phyloP scores from a whole-genome alignment of 345 rosid species.

The Rhodamnia argentea region DNA sequence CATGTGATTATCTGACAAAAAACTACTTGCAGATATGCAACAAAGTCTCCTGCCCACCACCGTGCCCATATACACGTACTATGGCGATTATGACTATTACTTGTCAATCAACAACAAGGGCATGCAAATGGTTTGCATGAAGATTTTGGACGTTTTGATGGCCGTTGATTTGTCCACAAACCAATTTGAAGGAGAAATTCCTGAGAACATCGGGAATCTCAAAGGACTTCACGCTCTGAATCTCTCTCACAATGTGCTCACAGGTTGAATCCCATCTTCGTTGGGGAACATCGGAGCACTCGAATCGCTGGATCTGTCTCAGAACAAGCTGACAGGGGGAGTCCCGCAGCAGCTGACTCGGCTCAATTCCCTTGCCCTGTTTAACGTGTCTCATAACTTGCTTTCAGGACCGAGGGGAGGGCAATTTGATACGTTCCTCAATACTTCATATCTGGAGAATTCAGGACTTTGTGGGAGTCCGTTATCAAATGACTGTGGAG shows the following conservation, averaged over 20 bases:
- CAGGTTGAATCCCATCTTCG: slow-evolving; percentile 4
- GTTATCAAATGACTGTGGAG: slow-evolving; percentile 8
- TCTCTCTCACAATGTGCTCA: slow-evolving; percentile 16
- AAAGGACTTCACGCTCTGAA: slow-evolving; percentile 2
- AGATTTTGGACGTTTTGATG: not conserved
- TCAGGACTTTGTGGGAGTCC: slow-evolving; percentile 12
- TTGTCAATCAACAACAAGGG: slow-evolving; percentile 5
- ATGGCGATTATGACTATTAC: not conserved
- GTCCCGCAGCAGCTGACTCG: slow-evolving; percentile 7
- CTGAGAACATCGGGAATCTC: not conserved
- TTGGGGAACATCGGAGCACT: not conserved
- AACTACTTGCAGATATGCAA: not conserved
- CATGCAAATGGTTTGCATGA: not conserved
- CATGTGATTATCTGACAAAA: not conserved
- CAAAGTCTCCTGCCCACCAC: not conserved
- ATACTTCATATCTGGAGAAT: slow-evolving; percentile 9
- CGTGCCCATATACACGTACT: not conserved
- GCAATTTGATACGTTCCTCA: slow-evolving; percentile 8
- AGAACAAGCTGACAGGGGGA: slow-evolving; percentile 10
- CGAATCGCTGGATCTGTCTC: slow-evolving; percentile 17
- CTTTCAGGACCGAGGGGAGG: slow-evolving; percentile 13
- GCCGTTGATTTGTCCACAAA: slow-evolving; percentile 13
- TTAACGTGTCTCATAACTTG: slow-evolving; percentile 12
- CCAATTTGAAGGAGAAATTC: slow-evolving; percentile 10
- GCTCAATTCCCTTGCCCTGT: slow-evolving; percentile 5